phyloP scores from a whole-genome alignment of 2,329 filamentous ascomycete genomes.

The Monosporascus sp. region DNA sequence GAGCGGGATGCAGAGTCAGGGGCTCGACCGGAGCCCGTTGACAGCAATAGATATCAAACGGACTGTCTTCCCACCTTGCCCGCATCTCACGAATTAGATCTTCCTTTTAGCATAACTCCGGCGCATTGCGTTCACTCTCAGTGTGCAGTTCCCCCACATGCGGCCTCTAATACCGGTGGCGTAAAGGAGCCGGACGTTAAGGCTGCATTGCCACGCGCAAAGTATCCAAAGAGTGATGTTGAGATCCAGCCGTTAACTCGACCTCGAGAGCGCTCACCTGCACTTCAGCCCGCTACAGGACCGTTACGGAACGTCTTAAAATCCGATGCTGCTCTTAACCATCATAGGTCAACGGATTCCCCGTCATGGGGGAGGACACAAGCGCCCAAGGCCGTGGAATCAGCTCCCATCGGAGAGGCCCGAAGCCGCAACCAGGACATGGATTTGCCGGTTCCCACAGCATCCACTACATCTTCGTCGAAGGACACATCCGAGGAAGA shows the following conservation, averaged over 20 bases:
- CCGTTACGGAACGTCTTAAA: no score
- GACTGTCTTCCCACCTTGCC: no score
- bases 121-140: no score
- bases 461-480: neutral
- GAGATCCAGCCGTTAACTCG: neutral
- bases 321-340: neutral
- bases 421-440: neutral
- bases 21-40: no score
- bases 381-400: no score
- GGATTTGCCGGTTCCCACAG: neutral
- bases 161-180: no score
- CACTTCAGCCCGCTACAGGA: no score
- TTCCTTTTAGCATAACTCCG: no score
- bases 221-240: neutral
- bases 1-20: no score
- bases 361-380: neutral
- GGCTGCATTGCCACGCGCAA: neutral
- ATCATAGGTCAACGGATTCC: neutral
- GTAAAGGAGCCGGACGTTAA: neutral
- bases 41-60: no score
- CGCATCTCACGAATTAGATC: no score
- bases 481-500: constrained; percentile 5
- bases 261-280: neutral
- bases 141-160: no score
- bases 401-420: neutral